Conservation (phyloP, 768 basidiomycete species). For the Suillus ampliporus region DNA sequence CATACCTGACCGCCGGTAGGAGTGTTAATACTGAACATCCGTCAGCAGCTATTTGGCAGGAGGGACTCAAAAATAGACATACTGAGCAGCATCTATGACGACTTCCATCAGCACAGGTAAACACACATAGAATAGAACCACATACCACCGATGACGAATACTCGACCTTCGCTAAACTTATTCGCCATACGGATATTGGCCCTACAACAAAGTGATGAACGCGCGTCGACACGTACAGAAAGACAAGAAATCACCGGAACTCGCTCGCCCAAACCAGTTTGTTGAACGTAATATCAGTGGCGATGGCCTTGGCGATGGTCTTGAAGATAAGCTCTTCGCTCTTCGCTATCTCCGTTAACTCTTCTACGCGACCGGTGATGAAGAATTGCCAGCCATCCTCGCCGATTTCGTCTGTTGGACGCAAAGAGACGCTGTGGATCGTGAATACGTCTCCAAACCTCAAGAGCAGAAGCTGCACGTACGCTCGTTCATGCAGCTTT, state of each 20-base stretch:
- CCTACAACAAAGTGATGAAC: background rate
- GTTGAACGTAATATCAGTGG: conserved; percentile 21
- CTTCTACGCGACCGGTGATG: conserved; percentile 16
- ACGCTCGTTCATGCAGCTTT: conserved; percentile 19
- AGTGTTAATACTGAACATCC: too few species aligned
- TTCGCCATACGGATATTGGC: background rate
- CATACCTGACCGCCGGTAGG: too few species aligned
- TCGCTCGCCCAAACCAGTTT: conserved; percentile 33
- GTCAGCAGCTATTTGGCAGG: too few species aligned
- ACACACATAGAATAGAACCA: too few species aligned
- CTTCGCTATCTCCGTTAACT: conserved; percentile 20
- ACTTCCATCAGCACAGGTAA: too few species aligned
- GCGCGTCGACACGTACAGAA: background rate
- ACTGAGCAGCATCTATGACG: too few species aligned
- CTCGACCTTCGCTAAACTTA: background rate
- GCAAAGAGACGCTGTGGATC: conserved; percentile 9
- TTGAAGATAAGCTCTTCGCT: conserved; percentile 35
- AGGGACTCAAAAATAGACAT: too few species aligned
- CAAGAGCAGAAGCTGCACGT: background rate
- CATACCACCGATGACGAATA: background rate
- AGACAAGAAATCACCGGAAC: conserved; percentile 29
- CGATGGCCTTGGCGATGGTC: conserved; percentile 33
- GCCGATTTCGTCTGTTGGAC: conserved; percentile 22
- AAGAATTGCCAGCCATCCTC: conserved; percentile 26
- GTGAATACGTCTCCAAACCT: background rate